Base-by-base conservation (phyloP, 2,329 filamentous ascomycete genomes). In the Epicoccum nigrum region DNA sequence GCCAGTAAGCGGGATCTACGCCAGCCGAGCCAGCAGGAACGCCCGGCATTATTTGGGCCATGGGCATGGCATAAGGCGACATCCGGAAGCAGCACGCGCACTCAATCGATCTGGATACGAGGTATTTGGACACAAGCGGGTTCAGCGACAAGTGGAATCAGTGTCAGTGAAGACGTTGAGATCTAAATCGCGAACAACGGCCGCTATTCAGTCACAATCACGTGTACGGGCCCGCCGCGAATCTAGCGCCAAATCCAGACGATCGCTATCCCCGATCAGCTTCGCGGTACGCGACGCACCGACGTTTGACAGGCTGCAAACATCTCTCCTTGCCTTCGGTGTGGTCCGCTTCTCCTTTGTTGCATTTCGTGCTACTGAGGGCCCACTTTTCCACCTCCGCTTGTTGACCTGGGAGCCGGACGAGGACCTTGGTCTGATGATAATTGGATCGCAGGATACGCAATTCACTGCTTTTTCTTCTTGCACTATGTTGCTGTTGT, bases 1-100 rank as follows among this genome's bases (percentile, higher is more conserved):
- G 54, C 69, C 69, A 72, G 56, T 65, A 69, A 38, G 62, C 61
- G 59, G 67, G 62, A 67, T 71, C 66, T 57, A 64, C 66, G 45
- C 56, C 63, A 62, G 60, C 63, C 59, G 65, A 62, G 53, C 59
- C 52, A 49, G 59, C 55, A 55, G 59, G 49, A 45, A 63, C 54
- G 42, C 61, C 62, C 44, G 59, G 54, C 54, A 61, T 56, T 39
- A 59, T 48, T 46, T 65, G 59, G 35, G 59, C 56, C 60, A 67
- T 64, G 19, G 66, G 51, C 68, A 70, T 70, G 42, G 56, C 57
- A 39, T 58, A 49, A 46, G 57, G 56, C 45, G 59, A 47, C 59
- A 62, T 62, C 35, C 32, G 20, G 39, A 28, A 30, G 37, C 23
- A 37, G 53, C 38, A 45, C 31, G 51, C 34, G 39, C 42, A 30